A percentile compares a stretch with the other conserved stretches of the same genome.
These are phyloP conservation scores for Phylloporus arenicola DNA, from an alignment of 768 basidiomycete species.

Conservation along the genomic window DNA sequence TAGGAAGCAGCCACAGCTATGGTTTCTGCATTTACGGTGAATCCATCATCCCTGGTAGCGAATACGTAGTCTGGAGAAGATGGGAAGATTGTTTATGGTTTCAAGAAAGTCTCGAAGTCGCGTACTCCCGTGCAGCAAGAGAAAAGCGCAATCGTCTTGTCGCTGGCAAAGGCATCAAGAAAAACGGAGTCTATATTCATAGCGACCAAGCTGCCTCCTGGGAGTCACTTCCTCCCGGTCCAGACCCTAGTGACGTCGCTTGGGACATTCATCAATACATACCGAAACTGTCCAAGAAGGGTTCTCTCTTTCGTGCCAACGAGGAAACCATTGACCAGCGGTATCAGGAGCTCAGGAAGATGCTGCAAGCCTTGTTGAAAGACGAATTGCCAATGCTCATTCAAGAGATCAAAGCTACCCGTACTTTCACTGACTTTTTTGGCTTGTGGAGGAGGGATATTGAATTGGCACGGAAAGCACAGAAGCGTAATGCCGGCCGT, in stretches of 20 bases:
- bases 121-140: conserved; percentile 58
- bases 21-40: conserved; percentile 52
- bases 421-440: conserved; percentile 69
- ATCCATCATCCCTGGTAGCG: conserved; percentile 33
- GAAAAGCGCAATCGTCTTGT: conserved; percentile 63
- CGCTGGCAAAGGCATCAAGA: conserved; percentile 73
- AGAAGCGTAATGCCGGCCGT: conserved; percentile 17
- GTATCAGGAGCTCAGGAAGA: conserved; percentile 49
- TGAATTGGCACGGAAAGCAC: conserved; percentile 48
- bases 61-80: conserved; percentile 71
- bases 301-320: conserved; percentile 65
- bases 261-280: conserved; percentile 61
- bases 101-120: conserved; percentile 62
- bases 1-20: conserved; percentile 53
- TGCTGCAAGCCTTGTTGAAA: conserved; percentile 55
- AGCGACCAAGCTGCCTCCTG: conserved; percentile 75
- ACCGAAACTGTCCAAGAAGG: conserved; percentile 66
- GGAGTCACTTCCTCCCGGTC: conserved; percentile 80
- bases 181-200: conserved; percentile 60
- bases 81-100: conserved; percentile 84
- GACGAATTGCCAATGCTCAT: conserved; percentile 62
- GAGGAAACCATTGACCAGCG: conserved; percentile 62
- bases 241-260: conserved; percentile 71
- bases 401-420: conserved; percentile 55
- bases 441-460: conserved; percentile 70